Conservation (phyloP, 768 basidiomycete genomes). For the Candolleomyces aberdarensis region DNA sequence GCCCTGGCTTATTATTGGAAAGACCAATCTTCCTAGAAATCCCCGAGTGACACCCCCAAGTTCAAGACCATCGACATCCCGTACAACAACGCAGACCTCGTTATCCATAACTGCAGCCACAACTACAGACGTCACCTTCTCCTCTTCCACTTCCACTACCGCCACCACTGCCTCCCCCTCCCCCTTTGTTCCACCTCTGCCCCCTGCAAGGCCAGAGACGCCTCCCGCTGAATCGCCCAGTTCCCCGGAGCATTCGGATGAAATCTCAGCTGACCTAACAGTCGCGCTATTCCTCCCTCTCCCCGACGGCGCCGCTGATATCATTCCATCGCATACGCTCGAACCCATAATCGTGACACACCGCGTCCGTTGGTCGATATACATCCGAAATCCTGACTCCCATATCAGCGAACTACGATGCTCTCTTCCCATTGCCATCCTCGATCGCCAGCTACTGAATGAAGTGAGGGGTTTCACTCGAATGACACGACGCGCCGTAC, state of each 20-base stretch:
- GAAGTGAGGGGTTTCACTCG: constrained; percentile 74
- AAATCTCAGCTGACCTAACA: not conserved
- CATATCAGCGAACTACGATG: constrained; percentile 95
- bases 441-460: constrained; percentile 67
- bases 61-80: not conserved
- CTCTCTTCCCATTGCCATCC: constrained; percentile 83
- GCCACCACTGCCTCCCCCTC: too few species aligned
- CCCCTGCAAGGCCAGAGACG: too few species aligned
- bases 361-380: constrained; percentile 76
- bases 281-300: constrained; percentile 43
- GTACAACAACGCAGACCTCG: not conserved
- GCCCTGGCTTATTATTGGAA: constrained; percentile 12
- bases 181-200: too few species aligned
- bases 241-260: not conserved
- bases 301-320: constrained; percentile 5
- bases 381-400: constrained; percentile 83
- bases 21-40: not conserved
- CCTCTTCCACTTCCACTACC: too few species aligned
- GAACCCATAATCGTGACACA: constrained; percentile 78
- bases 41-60: not conserved
- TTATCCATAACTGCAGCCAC: not conserved
- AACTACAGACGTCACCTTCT: too few species aligned
- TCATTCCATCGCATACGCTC: constrained; percentile 68
- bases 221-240: too few species aligned
- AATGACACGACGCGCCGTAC: constrained; percentile 70